Base-by-base conservation (phyloP, 2,329 filamentous ascomycete genomes). In the Fusarium scirpi region DNA sequence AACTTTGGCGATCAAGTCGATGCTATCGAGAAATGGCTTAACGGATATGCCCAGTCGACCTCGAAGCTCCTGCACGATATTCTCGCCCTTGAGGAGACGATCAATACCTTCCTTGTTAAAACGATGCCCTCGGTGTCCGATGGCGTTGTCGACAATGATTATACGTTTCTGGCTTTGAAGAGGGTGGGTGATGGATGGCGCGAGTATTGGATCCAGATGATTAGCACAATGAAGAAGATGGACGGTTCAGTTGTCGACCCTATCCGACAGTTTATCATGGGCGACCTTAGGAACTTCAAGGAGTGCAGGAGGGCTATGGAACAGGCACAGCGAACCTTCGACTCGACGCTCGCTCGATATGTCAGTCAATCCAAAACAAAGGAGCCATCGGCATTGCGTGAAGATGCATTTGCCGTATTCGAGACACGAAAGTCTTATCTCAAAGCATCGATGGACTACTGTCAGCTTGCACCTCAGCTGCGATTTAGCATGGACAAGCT, bases 1-100 rank as follows among this genome's bases (percentile, higher is more conserved):
- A 94, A 98, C 82, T 97, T 97, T 78, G 87, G 90, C 69, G 96
- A 98, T 71, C 95, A 99, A 83, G 89, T 97, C 76, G 96, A 98
- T 71, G 87, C 90, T 59, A 88, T 98, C 64, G 96, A 98, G 81
- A 90, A 89, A 86, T 99, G 96, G 96, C 92, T 99, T 30, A 94
- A 87, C 44, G 83, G 82, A 55, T 89, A 89, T 70, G 82, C 84
- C 49, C 82, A 82, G 68, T 84, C 85, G 48, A 86, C 86, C 11
- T 81, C 85, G 48, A 88, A 85, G 76, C 80, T 90, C 38, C 82
- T 86, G 5, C 85, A 88, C 79, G 87, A 89, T 78, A 86, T 97
- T 65, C 85, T 89, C 53, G 87, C 89, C 4, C 87, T 99, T 70
- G 96, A 99, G 78, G 89, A 91, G 59, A 87, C 92, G 12, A 90